phyloP scores from a whole-genome alignment of 352 stramenopile genomes.

The Peronospora destructor region DNA sequence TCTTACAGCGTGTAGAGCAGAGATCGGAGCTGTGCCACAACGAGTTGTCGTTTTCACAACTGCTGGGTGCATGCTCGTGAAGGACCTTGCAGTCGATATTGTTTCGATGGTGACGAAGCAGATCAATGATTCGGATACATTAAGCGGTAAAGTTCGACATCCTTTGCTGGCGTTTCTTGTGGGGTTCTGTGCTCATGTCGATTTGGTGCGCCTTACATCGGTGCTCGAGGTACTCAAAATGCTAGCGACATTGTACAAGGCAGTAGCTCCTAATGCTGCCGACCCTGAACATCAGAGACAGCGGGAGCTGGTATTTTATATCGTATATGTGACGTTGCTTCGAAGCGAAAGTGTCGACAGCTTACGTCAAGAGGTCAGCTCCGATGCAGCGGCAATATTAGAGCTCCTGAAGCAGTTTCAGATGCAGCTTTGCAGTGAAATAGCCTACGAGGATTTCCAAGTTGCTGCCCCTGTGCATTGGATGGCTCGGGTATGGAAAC shows the following conservation, averaged over 20 bases:
- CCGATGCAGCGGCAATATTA: slow-evolving; percentile 8
- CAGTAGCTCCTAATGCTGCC: not conserved
- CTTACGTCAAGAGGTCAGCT: slow-evolving; percentile 22
- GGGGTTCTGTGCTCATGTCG: slow-evolving; percentile 37
- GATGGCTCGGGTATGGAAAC: slow-evolving; percentile 44
- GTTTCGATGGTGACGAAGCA: slow-evolving; percentile 14
- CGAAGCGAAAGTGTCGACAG: slow-evolving; percentile 22
- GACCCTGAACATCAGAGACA: slow-evolving; percentile 9
- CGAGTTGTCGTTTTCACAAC: slow-evolving; percentile 31
- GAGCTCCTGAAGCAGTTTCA: slow-evolving; percentile 28
- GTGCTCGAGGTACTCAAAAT: slow-evolving; percentile 26
- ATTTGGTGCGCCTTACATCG: slow-evolving; percentile 28
- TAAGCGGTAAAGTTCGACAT: not conserved
- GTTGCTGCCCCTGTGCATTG: slow-evolving; percentile 42
- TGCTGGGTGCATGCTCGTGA: slow-evolving; percentile 35
- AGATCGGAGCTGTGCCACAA: not conserved
- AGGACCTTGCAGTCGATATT: slow-evolving; percentile 32
- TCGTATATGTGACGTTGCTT: slow-evolving; percentile 40
- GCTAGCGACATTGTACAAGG: slow-evolving; percentile 25
- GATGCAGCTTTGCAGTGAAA: slow-evolving; percentile 27
- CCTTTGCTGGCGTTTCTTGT: slow-evolving; percentile 27
- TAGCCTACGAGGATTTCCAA: slow-evolving; percentile 40
- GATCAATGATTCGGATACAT: not conserved
- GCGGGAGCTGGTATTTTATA: slow-evolving; percentile 11
- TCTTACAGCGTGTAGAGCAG: slow-evolving; percentile 9